Conservation (phyloP, 2,329 filamentous ascomycete species). For the Ambrosiella beaveri region DNA sequence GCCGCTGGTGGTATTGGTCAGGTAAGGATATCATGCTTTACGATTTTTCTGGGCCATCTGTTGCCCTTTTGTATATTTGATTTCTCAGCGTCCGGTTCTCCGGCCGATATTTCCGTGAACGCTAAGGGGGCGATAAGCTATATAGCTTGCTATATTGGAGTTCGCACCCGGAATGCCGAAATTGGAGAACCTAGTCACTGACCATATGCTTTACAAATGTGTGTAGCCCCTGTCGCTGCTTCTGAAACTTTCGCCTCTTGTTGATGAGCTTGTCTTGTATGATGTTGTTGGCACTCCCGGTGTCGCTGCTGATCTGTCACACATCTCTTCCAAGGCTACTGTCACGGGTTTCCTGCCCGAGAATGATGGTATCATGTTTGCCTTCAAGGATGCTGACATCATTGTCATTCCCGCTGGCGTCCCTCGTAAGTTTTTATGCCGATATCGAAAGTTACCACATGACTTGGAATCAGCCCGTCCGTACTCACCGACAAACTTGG, state of each 20-base stretch:
- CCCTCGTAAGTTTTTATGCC: slow-evolving; percentile 51
- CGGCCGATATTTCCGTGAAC: background rate
- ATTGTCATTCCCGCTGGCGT: slow-evolving; percentile 96
- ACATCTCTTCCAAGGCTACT: slow-evolving; percentile 86
- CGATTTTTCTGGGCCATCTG: background rate
- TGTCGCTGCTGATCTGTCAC: slow-evolving; percentile 87
- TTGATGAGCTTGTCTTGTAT: slow-evolving; percentile 90
- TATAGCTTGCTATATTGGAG: background rate
- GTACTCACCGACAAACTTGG: background rate
- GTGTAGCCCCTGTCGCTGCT: slow-evolving; percentile 82
- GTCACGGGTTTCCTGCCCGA: slow-evolving; percentile 75
- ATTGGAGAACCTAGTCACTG: slow-evolving; percentile 12
- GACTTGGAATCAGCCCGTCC: background rate
- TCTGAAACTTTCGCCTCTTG: slow-evolving; percentile 72
- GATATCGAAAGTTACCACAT: background rate
- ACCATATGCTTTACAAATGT: slow-evolving; percentile 9
- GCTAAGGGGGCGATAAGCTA: slow-evolving; percentile 4
- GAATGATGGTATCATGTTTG: slow-evolving; percentile 69
- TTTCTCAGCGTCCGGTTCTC: background rate
- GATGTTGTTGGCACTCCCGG: slow-evolving; percentile 99
- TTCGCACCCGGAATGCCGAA: background rate
- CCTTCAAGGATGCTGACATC: slow-evolving; percentile 84
- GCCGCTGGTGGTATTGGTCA: slow-evolving; percentile 97
- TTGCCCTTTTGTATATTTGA: background rate
- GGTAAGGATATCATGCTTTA: slow-evolving; percentile 34